Percentiles rank a stretch among this genome's conserved stretches.
phyloP scores from a whole-genome alignment of 371 early-diverging fungal species.

The Actinomortierella ambigua region DNA sequence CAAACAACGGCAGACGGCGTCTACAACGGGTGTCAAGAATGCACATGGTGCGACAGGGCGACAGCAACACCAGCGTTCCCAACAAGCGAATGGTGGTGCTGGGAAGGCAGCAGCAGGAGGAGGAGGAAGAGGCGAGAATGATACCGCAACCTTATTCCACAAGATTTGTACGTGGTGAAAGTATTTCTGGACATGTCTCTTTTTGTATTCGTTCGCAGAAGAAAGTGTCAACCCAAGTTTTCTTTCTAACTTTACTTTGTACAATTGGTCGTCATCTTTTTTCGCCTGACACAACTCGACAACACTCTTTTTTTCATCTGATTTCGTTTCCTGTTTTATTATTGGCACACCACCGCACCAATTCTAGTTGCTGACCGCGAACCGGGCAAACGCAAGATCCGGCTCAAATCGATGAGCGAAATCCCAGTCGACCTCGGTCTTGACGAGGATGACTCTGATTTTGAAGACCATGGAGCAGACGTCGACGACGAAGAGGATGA shows the following conservation, averaged over 20 bases:
- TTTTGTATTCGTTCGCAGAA: not conserved
- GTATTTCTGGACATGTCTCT: not conserved
- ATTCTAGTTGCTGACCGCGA: constrained; percentile 41
- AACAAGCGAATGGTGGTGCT: too few relatives aligned
- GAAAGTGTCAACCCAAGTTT: too few relatives aligned
- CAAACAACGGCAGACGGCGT: too few relatives aligned
- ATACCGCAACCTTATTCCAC: constrained; percentile 41
- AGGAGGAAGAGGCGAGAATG: constrained; percentile 22
- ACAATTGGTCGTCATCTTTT: too few relatives aligned
- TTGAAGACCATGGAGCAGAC: constrained; percentile 32
- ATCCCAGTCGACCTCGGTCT: constrained; percentile 39
- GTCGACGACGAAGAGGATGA: constrained; percentile 43
- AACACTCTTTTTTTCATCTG: not conserved
- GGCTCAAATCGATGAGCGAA: constrained; percentile 39
- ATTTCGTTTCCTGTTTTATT: constrained; percentile 1
- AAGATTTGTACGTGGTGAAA: constrained; percentile 36
- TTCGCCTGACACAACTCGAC: too few relatives aligned
- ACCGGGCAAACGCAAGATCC: constrained; percentile 46
- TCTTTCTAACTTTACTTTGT: not conserved
- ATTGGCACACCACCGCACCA: too few relatives aligned
- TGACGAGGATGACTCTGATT: constrained; percentile 45
- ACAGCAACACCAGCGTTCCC: too few relatives aligned
- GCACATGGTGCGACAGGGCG: too few relatives aligned
- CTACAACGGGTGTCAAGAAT: too few relatives aligned
- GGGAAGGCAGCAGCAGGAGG: too few relatives aligned